Evolutionary conservation across 2,329 filamentous ascomycete genomes (phyloP).

Genomic region (Cordyceps tenuipes): DNA sequence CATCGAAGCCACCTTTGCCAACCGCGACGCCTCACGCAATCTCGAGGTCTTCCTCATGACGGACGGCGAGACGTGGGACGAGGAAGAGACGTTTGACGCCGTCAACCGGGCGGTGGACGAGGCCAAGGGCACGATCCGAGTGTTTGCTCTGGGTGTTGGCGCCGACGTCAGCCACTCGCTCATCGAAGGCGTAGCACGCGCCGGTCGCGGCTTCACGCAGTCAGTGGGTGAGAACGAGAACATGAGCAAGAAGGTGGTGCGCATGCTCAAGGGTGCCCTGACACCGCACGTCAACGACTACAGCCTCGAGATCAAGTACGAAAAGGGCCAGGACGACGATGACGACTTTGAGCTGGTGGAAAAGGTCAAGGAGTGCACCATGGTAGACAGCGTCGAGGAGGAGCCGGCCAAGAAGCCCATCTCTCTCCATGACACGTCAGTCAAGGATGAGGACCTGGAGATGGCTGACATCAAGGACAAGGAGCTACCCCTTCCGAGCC

Average conservation of each 20-base stretch:
- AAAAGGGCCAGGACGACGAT: conserved; percentile 20
- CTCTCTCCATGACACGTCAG: conserved; percentile 49
- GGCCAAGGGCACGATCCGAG: conserved; percentile 36
- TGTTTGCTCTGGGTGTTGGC: conserved; percentile 50
- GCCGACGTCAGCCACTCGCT: conserved; percentile 40
- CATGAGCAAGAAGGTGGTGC: conserved; percentile 59
- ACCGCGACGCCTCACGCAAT: conserved; percentile 36
- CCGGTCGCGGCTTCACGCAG: conserved; percentile 53
- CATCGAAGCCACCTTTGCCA: conserved; percentile 34
- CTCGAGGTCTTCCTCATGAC: conserved; percentile 49
- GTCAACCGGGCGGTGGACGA: conserved; percentile 32
- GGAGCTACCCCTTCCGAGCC: conserved; percentile 39
- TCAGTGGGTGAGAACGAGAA: conserved; percentile 54
- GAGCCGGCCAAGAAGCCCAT: conserved; percentile 26
- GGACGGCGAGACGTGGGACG: conserved; percentile 46
- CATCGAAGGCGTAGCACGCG: conserved; percentile 45
- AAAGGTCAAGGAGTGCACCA: conserved; percentile 41
- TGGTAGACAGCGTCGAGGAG: conserved; percentile 24
- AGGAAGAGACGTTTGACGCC: conserved; percentile 34
- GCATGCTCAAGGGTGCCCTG: conserved; percentile 66
- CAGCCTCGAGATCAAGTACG: conserved; percentile 54
- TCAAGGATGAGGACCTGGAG: conserved; percentile 33
- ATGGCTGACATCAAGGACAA: conserved; percentile 18
- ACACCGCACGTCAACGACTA: conserved; percentile 59
- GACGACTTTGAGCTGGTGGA: conserved; percentile 58